A percentile compares a stretch with the other conserved stretches of the same genome.
These are phyloP conservation scores for Fomes fomentarius DNA, from an alignment of 1,284 basidiomycete genomes.

Conservation along the genomic window DNA sequence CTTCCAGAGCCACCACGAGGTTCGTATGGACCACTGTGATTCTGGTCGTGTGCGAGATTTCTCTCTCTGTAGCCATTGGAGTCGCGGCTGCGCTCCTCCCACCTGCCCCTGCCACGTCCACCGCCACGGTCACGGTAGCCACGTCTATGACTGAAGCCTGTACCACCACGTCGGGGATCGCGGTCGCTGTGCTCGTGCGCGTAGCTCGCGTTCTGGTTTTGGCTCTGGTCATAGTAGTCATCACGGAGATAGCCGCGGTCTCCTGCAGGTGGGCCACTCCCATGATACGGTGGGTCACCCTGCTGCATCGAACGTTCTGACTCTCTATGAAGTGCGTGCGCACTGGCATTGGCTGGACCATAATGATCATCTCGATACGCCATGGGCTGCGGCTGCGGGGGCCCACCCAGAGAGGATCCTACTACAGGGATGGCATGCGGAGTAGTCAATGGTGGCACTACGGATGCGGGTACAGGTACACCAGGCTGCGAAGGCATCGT, in stretches of 20 bases:
- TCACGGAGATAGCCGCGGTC: constrained; percentile 48
- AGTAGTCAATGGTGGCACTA: constrained; percentile 36
- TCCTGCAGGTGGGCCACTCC: constrained; percentile 39
- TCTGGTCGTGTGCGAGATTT: constrained; percentile 34
- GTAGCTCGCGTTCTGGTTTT: not conserved
- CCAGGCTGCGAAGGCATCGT: constrained; percentile 33
- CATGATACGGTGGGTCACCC: constrained; percentile 45
- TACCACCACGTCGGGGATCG: constrained; percentile 42
- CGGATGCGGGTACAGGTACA: constrained; percentile 34
- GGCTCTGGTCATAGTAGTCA: constrained; percentile 41
- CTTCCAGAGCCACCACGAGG: constrained; percentile 39
- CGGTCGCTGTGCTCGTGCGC: constrained; percentile 39
- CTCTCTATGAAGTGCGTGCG: constrained; percentile 41
- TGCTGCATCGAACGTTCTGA: constrained; percentile 30
- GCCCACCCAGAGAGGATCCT: constrained; percentile 33
- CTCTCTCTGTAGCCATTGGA: constrained; percentile 49
- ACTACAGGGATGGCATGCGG: constrained; percentile 37
- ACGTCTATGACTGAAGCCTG: constrained; percentile 34
- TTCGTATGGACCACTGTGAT: constrained; percentile 37
- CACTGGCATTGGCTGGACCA: constrained; percentile 28
- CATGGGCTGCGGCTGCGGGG: constrained; percentile 39
- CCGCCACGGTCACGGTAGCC: constrained; percentile 49
- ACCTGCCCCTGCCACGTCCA: constrained; percentile 46
- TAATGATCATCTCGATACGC: constrained; percentile 48
- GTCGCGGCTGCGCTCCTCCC: constrained; percentile 37